Conservation (phyloP, 805 yeast species). For the Suhomyces emberorum region DNA sequence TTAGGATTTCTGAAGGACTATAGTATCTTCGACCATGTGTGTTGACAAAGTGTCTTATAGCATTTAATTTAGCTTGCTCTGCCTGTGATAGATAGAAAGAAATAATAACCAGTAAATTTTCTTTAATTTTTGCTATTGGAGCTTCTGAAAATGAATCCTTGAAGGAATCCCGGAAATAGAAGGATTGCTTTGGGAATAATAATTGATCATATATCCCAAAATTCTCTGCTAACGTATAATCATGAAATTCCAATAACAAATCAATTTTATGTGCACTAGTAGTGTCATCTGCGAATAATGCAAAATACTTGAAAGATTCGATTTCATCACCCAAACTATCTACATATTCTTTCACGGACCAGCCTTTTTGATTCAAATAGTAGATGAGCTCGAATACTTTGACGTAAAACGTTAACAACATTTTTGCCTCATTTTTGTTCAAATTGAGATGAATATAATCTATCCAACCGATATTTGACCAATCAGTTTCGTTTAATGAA, state of each 20-base stretch:
- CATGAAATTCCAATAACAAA: constrained; percentile 20
- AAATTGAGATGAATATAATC: constrained; percentile 29
- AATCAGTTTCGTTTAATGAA: constrained; percentile 21
- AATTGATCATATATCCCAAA: constrained; percentile 19
- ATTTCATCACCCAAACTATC: not conserved
- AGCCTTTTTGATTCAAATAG: not conserved
- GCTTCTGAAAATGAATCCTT: not conserved
- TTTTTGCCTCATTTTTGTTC: constrained; percentile 25
- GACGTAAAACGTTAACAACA: constrained; percentile 26
- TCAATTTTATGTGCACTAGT: not conserved
- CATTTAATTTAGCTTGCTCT: constrained; percentile 9
- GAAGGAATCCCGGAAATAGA: not conserved
- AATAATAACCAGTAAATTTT: constrained; percentile 1
- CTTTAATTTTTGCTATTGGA: not conserved
- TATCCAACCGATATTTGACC: constrained; percentile 40
- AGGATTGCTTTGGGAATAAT: constrained; percentile 16
- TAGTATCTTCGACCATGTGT: constrained; percentile 20
- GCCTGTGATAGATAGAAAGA: not conserved
- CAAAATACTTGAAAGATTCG: not conserved
- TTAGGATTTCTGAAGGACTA: constrained; percentile 23
- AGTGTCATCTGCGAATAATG: not conserved
- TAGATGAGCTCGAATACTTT: constrained; percentile 33
- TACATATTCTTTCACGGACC: not conserved
- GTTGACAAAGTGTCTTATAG: constrained; percentile 28
- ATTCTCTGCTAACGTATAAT: constrained; percentile 35